phyloP scores from a whole-genome alignment of 495 filamentous ascomycete species.

The Lichina pygmaea region DNA sequence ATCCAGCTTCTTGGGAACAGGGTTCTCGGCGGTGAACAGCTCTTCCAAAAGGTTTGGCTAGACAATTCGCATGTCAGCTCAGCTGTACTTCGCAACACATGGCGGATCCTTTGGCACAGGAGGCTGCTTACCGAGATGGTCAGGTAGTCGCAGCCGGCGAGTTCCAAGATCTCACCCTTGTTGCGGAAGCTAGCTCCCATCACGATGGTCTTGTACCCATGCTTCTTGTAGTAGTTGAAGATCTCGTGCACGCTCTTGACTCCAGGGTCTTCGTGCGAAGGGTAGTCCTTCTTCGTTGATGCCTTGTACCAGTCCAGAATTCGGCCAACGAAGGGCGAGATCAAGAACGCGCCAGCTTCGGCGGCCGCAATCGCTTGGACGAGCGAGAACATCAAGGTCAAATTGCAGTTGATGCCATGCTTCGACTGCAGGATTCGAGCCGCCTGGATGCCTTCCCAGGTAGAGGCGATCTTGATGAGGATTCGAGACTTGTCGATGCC shows the following conservation, averaged over 20 bases:
- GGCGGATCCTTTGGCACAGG: neutral
- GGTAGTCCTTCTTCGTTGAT: constrained; percentile 74
- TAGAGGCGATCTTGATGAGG: constrained; percentile 72
- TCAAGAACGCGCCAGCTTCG: constrained; percentile 92
- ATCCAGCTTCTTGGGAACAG: constrained; percentile 84
- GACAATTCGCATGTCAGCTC: neutral
- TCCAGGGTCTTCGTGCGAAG: constrained; percentile 73
- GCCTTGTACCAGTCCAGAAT: constrained; percentile 99
- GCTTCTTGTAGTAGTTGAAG: constrained; percentile 99
- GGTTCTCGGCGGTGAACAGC: constrained; percentile 48
- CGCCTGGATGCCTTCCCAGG: constrained; percentile 95
- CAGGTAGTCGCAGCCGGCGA: constrained; percentile 94
- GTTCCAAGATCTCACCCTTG: constrained; percentile 85
- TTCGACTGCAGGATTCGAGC: constrained; percentile 80
- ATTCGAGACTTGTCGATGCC: constrained; percentile 85
- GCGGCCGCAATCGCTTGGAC: constrained; percentile 89
- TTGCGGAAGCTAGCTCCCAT: constrained; percentile 98
- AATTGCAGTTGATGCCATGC: constrained; percentile 89
- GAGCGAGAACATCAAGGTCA: constrained; percentile 96
- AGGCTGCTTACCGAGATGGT: constrained; percentile 60
- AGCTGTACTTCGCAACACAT: neutral
- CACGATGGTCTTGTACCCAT: constrained; percentile 92
- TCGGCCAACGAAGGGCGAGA: constrained; percentile 97
- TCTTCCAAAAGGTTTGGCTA: constrained; percentile 86
- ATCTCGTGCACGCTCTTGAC: constrained; percentile 87